Evolutionary conservation across 495 filamentous ascomycete genomes (phyloP).

Genomic region (Aspergillus cristatus): DNA sequence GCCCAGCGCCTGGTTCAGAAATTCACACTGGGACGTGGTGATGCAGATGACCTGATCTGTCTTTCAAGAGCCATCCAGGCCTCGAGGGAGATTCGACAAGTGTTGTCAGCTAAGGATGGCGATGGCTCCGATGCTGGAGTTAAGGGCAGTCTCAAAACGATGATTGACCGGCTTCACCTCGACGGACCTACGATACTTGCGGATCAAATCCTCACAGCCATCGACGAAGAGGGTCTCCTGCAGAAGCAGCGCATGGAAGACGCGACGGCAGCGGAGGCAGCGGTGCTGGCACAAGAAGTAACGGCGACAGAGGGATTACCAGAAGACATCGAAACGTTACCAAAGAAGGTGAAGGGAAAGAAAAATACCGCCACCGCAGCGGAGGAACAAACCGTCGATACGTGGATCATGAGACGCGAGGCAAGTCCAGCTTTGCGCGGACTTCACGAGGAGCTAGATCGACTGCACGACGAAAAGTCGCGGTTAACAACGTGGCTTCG

Average conservation of each 20-base stretch:
- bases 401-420: constrained; percentile 76
- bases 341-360: constrained; percentile 35
- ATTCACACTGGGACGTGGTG: constrained; percentile 84
- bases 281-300: constrained; percentile 59
- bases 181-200: constrained; percentile 61
- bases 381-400: constrained; percentile 40
- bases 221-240: constrained; percentile 87
- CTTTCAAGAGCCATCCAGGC: constrained; percentile 74
- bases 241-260: constrained; percentile 71
- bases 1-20: constrained; percentile 85
- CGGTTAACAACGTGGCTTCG: constrained; percentile 52
- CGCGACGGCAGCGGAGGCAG: constrained; percentile 55
- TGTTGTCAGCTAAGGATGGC: constrained; percentile 21
- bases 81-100: constrained; percentile 55
- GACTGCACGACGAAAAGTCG: constrained; percentile 47
- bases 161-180: constrained; percentile 57
- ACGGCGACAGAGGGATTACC: constrained; percentile 48
- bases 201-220: constrained; percentile 58
- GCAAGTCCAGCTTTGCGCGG: constrained; percentile 56
- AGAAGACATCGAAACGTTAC: constrained; percentile 35
- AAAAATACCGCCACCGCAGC: constrained; percentile 15
- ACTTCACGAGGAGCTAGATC: constrained; percentile 57
- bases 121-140: background rate
- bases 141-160: constrained; percentile 32
- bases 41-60: constrained; percentile 82